Percentiles rank a stretch among this genome's conserved stretches.
phyloP scores from a whole-genome alignment of 805 yeast species.

The Zygosaccharomyces kombuchaensis region DNA sequence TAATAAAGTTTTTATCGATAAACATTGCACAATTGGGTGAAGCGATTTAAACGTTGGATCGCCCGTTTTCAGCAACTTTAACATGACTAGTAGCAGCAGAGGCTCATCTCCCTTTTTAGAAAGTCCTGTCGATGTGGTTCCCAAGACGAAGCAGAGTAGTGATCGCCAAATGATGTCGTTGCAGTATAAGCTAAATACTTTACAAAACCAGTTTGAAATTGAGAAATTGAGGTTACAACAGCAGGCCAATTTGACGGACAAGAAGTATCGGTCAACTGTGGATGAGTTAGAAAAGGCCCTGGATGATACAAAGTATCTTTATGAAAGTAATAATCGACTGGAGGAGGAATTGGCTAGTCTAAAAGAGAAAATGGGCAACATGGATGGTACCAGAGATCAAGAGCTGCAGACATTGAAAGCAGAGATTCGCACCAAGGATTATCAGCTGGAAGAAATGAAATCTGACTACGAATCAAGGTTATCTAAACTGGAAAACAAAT shows the following conservation, averaged over 20 bases:
- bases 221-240: constrained; percentile 24
- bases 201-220: constrained; percentile 39
- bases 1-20: background rate
- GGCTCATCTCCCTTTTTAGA: constrained; percentile 40
- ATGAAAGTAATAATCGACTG: constrained; percentile 31
- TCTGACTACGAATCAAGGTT: constrained; percentile 32
- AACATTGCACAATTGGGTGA: background rate
- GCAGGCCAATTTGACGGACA: constrained; percentile 23
- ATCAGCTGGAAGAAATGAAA: constrained; percentile 36
- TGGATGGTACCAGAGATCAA: constrained; percentile 24
- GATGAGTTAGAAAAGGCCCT: constrained; percentile 33
- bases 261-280: constrained; percentile 33
- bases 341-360: constrained; percentile 18
- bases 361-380: constrained; percentile 21
- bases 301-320: constrained; percentile 36
- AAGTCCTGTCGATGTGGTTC: constrained; percentile 22
- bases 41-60: background rate
- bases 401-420: constrained; percentile 37
- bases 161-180: constrained; percentile 28
- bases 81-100: constrained; percentile 20
- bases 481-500: constrained; percentile 15
- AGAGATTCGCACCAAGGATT: constrained; percentile 30
- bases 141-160: constrained; percentile 4
- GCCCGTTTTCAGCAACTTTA: background rate
- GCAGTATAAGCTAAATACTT: constrained; percentile 37